Conservation (phyloP, 2,329 filamentous ascomycete species). For the Triangularia verruculosa region DNA sequence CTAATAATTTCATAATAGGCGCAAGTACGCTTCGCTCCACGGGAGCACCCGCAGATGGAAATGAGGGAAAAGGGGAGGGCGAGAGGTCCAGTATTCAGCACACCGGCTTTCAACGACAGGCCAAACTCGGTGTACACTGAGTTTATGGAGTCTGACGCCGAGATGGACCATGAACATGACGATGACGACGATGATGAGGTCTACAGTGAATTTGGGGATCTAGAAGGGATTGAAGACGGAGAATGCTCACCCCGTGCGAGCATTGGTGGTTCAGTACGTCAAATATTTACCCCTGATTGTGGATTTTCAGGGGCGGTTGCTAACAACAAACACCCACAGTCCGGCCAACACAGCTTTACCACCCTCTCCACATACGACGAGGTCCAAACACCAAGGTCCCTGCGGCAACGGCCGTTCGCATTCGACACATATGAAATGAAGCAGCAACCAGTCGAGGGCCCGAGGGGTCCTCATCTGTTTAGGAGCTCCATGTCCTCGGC, state of each 20-base stretch:
- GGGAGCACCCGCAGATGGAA: slow-evolving; percentile 43
- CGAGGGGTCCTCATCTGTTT: slow-evolving; percentile 83
- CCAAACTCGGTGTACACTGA: slow-evolving; percentile 72
- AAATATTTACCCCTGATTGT: not conserved
- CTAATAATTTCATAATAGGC: slow-evolving; percentile 20
- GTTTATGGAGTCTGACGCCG: slow-evolving; percentile 73
- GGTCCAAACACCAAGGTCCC: slow-evolving; percentile 71
- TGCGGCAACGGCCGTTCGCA: slow-evolving; percentile 56
- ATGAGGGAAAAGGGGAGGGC: slow-evolving; percentile 51
- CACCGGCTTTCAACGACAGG: slow-evolving; percentile 50
- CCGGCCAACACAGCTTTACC: slow-evolving; percentile 69
- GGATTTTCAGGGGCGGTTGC: not conserved
- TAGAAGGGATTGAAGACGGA: slow-evolving; percentile 49
- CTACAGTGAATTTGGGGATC: slow-evolving; percentile 57
- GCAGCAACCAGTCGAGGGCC: slow-evolving; percentile 64
- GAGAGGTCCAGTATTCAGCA: slow-evolving; percentile 61
- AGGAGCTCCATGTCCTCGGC: slow-evolving; percentile 63
- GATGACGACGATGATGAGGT: slow-evolving; percentile 65
- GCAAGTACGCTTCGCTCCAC: slow-evolving; percentile 32
- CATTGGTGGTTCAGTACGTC: slow-evolving; percentile 64
- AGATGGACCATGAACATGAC: slow-evolving; percentile 65
- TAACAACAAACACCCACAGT: slow-evolving; percentile 45
- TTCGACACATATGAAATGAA: slow-evolving; percentile 57
- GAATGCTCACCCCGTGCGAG: slow-evolving; percentile 64
- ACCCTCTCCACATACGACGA: slow-evolving; percentile 88